Evolutionary conservation across 768 basidiomycete genomes (phyloP), one percentile per base, ranked within the genome.

Genomic region (Calocybe indica): DNA sequence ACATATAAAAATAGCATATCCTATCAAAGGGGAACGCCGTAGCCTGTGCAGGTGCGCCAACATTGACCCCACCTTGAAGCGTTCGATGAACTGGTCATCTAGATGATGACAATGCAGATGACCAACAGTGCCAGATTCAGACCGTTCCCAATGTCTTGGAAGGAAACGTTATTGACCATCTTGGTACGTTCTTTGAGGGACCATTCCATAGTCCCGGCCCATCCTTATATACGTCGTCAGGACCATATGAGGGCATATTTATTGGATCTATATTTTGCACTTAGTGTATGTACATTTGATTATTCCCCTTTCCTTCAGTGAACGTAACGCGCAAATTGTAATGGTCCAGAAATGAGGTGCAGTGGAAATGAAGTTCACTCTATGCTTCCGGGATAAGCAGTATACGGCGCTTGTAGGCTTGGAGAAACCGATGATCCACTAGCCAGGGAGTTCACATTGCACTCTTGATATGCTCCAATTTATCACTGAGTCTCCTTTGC

Each of bases 81-180:
- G 40, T 32, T 6, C 12, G 49, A 46, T 32, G 15, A 40, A 13
- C 11, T 46, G 43, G 13, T 28, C 15, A 33, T 43, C 14, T 30
- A 70, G 73, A 68, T 1, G 61, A 75, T 40, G 78, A 83, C 55
- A 74, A 80, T 47, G 65, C 61, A 2, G 63, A 60, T 5, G 69
- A 73, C 34, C 12, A 60, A 4, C 54, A 68, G 33, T 82, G 81
- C 57, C 72, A 73, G 32, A 72, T 75, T 49, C 54, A 60, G 49
- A 64, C 65, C 1, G 78, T 79, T 0, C 69, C 75, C 5, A 70
- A 67, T 49, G 55, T 82, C 45, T 47, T 74, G 11, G 57, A 56
- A 7, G 67, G 72, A 13, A 55, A 76, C 47, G 55, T 74, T 37
- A 46, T 69, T 12, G 52, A 80, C 55, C 79, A 82, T 54, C 46